Percentiles rank a stretch among this genome's conserved stretches.
These are phyloP conservation scores for Dactylella cylindrospora DNA, from an alignment of 2,329 filamentous ascomycete species.

Conservation along the genomic window DNA sequence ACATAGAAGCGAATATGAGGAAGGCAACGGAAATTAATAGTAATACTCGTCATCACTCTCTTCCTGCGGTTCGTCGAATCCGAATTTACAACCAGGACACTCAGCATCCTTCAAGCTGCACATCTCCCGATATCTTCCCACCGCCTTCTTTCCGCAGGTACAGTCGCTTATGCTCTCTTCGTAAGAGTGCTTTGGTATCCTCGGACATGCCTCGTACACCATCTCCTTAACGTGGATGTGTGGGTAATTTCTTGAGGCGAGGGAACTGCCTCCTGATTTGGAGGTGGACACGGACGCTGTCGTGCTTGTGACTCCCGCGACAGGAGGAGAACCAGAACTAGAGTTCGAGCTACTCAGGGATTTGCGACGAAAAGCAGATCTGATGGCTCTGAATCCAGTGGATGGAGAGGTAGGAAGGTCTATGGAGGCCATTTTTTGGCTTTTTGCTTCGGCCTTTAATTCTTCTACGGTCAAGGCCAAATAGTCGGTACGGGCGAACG, in stretches of 20 bases:
- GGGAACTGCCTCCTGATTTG: not conserved
- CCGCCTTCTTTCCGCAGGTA: conserved; percentile 35
- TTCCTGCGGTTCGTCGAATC: conserved; percentile 24
- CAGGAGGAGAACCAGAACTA: conserved; percentile 8
- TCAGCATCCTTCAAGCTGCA: conserved; percentile 31
- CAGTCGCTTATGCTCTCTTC: conserved; percentile 27
- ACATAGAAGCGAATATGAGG: not conserved
- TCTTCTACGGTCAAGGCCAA: not conserved
- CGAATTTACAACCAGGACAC: conserved; percentile 39
- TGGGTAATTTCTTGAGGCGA: conserved; percentile 26
- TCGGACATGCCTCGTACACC: conserved; percentile 35
- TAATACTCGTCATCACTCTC: conserved; percentile 39
- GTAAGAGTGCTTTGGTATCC: conserved; percentile 38
- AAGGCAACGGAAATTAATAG: conserved; percentile 5
- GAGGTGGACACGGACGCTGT: not conserved
- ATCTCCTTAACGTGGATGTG: conserved; percentile 42
- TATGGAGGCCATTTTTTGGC: conserved; percentile 6
- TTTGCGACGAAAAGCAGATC: conserved; percentile 28
- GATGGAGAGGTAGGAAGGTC: conserved; percentile 22
- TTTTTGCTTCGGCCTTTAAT: not conserved
- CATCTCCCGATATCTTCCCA: conserved; percentile 35
- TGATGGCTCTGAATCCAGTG: conserved; percentile 32
- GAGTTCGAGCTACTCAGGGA: conserved; percentile 17
- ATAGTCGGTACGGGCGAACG: not conserved
- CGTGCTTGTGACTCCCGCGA: not conserved